Evolutionary conservation across 768 basidiomycete species (phyloP).

Genomic region (Termitomyces sp.): DNA sequence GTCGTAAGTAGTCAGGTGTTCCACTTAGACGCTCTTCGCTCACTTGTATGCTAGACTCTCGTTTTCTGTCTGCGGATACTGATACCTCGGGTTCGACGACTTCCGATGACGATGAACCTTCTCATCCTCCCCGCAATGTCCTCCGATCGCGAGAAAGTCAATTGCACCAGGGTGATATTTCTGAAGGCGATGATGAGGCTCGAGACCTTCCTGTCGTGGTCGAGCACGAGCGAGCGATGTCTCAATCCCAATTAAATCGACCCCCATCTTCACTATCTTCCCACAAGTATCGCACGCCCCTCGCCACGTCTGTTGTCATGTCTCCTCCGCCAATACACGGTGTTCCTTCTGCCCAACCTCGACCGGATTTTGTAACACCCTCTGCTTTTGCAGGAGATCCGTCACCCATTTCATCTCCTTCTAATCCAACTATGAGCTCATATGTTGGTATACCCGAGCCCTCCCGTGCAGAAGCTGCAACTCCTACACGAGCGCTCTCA

Average conservation of each 20-base stretch:
- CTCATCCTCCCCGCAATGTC: constrained; percentile 12
- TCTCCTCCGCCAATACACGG: constrained; percentile 45
- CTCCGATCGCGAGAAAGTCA: constrained; percentile 19
- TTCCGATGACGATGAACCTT: constrained; percentile 31
- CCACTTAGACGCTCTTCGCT: background rate
- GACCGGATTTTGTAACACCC: constrained; percentile 62
- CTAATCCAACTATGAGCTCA: constrained; percentile 29
- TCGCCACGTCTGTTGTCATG: constrained; percentile 53
- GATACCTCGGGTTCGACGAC: constrained; percentile 60
- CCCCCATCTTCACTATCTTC: constrained; percentile 78
- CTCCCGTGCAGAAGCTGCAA: constrained; percentile 28
- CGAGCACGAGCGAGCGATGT: constrained; percentile 18
- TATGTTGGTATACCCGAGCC: constrained; percentile 35
- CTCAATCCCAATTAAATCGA: constrained; percentile 42
- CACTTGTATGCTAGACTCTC: constrained; percentile 26
- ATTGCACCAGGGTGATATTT: constrained; percentile 23
- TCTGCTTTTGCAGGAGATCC: constrained; percentile 64
- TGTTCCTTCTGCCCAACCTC: constrained; percentile 65
- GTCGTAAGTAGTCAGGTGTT: constrained; percentile 37
- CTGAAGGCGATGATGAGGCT: constrained; percentile 46
- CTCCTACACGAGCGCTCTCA: constrained; percentile 25
- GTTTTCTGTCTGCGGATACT: constrained; percentile 47
- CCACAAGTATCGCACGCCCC: constrained; percentile 73
- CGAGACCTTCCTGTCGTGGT: constrained; percentile 31
- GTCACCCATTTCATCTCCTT: constrained; percentile 31